Evolutionary conservation across 2,329 filamentous ascomycete species (phyloP).

Genomic region (Raffaelea ambrosiae): DNA sequence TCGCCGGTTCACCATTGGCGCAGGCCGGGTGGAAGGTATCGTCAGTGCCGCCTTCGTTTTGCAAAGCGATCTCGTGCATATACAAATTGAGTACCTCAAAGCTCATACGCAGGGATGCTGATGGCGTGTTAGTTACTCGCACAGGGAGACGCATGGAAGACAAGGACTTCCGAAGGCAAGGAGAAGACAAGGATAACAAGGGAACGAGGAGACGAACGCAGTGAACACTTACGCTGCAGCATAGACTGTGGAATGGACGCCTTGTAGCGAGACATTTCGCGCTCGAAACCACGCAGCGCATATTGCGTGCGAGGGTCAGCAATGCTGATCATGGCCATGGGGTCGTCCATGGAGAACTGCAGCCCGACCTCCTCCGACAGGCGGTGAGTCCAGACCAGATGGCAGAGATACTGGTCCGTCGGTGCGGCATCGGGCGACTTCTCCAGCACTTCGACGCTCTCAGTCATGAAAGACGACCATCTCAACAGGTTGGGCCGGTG

Average conservation of each 20-base stretch:
- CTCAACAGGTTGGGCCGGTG: constrained; percentile 52
- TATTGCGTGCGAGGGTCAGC: constrained; percentile 56
- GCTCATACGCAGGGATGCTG: constrained; percentile 54
- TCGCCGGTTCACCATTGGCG: constrained; percentile 32
- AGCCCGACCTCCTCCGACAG: constrained; percentile 60
- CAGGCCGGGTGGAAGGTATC: constrained; percentile 41
- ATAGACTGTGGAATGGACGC: constrained; percentile 42
- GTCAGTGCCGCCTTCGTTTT: constrained; percentile 47
- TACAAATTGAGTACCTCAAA: constrained; percentile 61
- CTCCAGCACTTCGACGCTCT: constrained; percentile 48
- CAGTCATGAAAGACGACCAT: constrained; percentile 52
- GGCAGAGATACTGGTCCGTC: constrained; percentile 49
- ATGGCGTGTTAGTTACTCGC: too few relatives aligned
- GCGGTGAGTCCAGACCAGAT: constrained; percentile 50
- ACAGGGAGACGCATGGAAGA: too few relatives aligned
- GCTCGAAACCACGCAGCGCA: constrained; percentile 55
- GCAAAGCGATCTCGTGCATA: constrained; percentile 68
- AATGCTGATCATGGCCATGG: constrained; percentile 43
- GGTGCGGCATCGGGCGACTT: constrained; percentile 45
- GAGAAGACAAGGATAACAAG: background rate
- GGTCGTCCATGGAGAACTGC: constrained; percentile 61
- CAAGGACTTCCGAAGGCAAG: background rate
- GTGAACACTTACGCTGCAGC: constrained; percentile 43
- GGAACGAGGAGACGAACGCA: background rate
- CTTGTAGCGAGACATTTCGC: constrained; percentile 53